Percentiles rank a stretch among this genome's conserved stretches.
phyloP scores from a whole-genome alignment of 1,284 basidiomycete genomes.

The Ganoderma sinense region DNA sequence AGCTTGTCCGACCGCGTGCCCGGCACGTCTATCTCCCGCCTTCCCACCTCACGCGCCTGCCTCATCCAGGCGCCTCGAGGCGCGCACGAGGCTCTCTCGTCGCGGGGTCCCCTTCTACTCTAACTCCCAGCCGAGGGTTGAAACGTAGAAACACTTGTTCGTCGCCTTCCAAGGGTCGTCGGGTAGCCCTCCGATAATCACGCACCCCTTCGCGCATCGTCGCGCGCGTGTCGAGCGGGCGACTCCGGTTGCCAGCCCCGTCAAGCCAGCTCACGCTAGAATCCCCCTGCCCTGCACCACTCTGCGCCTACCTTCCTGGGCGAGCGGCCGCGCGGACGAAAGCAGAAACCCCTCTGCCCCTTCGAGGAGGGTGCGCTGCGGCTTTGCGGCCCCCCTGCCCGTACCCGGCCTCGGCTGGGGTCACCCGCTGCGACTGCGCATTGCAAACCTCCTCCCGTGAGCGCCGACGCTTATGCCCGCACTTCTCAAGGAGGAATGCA shows the following conservation, averaged over 20 bases:
- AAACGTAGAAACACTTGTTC: not conserved
- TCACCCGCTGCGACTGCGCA: not conserved
- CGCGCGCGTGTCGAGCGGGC: not conserved
- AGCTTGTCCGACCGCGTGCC: not conserved
- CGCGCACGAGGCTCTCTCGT: not conserved
- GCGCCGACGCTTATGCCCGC: not conserved
- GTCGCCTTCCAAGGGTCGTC: not conserved
- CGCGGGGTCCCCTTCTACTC: not conserved
- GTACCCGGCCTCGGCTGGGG: not conserved
- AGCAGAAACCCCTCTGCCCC: not conserved
- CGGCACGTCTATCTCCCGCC: not conserved
- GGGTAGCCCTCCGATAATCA: not conserved
- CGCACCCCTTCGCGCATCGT: not conserved
- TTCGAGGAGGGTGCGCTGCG: not conserved
- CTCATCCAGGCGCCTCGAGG: constrained; percentile 2
- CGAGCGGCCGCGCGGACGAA: not conserved
- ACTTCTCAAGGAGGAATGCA: not conserved
- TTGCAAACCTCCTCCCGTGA: not conserved
- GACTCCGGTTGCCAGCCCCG: not conserved
- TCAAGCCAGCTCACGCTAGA: not conserved
- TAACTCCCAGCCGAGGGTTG: not conserved
- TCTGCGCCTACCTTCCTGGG: not conserved
- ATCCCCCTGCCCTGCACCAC: not conserved
- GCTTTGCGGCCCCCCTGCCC: not conserved
- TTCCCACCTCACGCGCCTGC: not conserved